phyloP scores from a whole-genome alignment of 345 rosid species.

The Mangifera indica region DNA sequence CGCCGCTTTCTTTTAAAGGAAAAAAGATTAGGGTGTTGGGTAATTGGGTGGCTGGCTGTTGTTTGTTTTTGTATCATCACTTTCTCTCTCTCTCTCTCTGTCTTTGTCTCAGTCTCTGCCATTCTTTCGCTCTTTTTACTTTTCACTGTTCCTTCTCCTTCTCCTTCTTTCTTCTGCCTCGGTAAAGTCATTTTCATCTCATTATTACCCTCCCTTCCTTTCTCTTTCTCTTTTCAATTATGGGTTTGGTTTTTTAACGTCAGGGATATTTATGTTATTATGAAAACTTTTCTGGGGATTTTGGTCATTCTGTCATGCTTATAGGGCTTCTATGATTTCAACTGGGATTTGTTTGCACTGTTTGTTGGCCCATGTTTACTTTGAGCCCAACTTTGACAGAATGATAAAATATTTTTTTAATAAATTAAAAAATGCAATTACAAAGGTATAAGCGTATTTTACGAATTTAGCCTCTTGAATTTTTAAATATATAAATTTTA shows the following conservation, averaged over 20 bases:
- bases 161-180: slow-evolving; percentile 16
- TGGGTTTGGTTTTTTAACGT: too few relatives aligned
- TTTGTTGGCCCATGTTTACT: background rate
- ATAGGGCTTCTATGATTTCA: too few relatives aligned
- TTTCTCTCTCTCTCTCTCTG: background rate
- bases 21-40: background rate
- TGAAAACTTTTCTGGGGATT: too few relatives aligned
- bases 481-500: too few relatives aligned
- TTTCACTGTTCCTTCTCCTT: slow-evolving; percentile 6
- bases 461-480: too few relatives aligned
- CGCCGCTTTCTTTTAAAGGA: slow-evolving; percentile 30
- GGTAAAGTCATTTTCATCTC: slow-evolving; percentile 15
- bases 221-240: background rate
- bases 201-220: background rate
- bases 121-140: slow-evolving; percentile 16
- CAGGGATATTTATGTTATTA: too few relatives aligned
- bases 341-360: background rate
- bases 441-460: too few relatives aligned
- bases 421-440: too few relatives aligned
- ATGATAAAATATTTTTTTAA: too few relatives aligned
- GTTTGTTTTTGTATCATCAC: background rate
- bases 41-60: background rate
- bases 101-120: slow-evolving; percentile 5
- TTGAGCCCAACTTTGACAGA: background rate
- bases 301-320: too few relatives aligned